Evolutionary conservation across 306 rosid species (phyloP), one percentile per base, ranked within the genome.

Genomic region (Cicer judaicum): DNA sequence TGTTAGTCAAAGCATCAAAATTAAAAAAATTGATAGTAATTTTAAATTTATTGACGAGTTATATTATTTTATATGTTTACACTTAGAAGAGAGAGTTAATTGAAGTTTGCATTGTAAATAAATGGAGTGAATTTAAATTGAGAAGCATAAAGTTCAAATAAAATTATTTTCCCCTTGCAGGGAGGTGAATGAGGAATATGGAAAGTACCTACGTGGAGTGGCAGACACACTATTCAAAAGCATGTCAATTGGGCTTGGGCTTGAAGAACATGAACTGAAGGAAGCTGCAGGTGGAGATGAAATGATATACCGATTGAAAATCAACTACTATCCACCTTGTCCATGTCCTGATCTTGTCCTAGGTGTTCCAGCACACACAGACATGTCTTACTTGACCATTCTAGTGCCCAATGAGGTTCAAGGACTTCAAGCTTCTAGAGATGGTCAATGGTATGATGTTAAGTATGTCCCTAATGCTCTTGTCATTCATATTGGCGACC

Each of bases 321-420:
- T 93, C n/a, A 93, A 93, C 55, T 91, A 93, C 40, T 93, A 91
- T 62, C 98, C 96, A 15, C 95, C 97, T 1, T 93, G 95, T 41
- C 92, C 93, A 4, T 82, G 85, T 8, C 97, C 98, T 44, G 96
- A 91, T 72, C 85, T 91, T 0, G 93, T 91, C 2, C 77, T 91
- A 2, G 97, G 98, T 8, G 92, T 90, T 8, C 88, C 84, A 21
- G 83, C 88, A 2, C 98, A 92, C 79, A 92, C 98, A 0, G 98
- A 92, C 84, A 83, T 92, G 90, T 81, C 89, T 7, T 6, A 80
- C 72, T 1, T 92, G 2, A 88, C 98, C 61, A 80, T 92, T 52
- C 80, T 92, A 0, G 94, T 90, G 0, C 94, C 98, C 1, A 92
- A 92, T 18, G 87, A 92, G 0, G 92, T 92, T 0, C 98, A 86